Evolutionary conservation across 2,329 filamentous ascomycete species (phyloP), one percentile per base, ranked within the genome.

Genomic region (Massarina eburnea): DNA sequence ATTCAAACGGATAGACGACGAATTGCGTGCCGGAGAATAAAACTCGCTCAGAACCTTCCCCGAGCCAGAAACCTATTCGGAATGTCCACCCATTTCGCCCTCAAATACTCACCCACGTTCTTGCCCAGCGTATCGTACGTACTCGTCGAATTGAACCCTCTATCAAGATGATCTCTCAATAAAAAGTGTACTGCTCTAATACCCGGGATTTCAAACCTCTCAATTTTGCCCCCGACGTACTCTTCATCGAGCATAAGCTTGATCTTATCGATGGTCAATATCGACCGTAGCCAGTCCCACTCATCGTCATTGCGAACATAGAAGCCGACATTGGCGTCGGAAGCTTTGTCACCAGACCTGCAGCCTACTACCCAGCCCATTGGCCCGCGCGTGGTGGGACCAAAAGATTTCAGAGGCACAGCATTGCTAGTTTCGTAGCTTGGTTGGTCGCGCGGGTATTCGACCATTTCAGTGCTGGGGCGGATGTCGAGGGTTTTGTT

Each of bases 201-300:
- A n/a, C 52, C 51, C 1, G 53, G 55, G 33, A 60, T 48, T 41
- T 60, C 57, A 20, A 45, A 55, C 9, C 55, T 42, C 70, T 37
- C 70, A 64, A 29, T 75, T 34, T 52, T 48, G n/a, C 57, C 67
- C 8, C 69, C 54, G 69, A 72, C 77, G 46, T 79, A 76, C 8
- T 73, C 63, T 1, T 79, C 79, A 46, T 67, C 75, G 1, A 79
- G 68, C 20, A 36, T 19, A 7, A 19, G 78, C 66, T 51, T 77
- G 79, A 40, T 72, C 69, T 8, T 70, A 68, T 17, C 74, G 14
- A 29, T 43, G 14, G 55, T 57, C 20, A 64, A 42, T 8, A 61
- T 39, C 1, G 51, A 51, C 12, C 60, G 40, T 22, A 62, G 43
- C 58, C 59, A 64, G 20, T 61, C 59, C 52, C 55, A 64, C 36